Evolutionary conservation across 1,139 yeast genomes (phyloP).

Genomic region (Kurtzmaniella quercitrusa): DNA sequence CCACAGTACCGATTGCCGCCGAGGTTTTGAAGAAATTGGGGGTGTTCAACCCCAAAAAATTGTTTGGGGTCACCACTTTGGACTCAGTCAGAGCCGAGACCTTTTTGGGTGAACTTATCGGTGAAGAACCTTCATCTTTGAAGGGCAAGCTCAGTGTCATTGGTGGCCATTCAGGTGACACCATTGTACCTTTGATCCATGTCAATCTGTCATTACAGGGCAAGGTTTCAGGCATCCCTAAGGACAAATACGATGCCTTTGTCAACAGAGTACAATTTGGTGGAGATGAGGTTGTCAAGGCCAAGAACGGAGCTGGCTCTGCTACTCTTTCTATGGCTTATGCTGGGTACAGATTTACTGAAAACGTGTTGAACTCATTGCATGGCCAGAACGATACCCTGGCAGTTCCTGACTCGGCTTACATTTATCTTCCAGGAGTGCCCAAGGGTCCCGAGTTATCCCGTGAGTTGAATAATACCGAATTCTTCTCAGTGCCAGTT

Average conservation of each 20-base stretch:
- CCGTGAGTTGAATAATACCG: conserved; percentile 71
- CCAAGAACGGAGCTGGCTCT: too few species aligned
- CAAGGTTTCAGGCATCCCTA: conserved; percentile 26
- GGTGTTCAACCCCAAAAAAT: conserved; percentile 85
- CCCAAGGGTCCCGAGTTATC: conserved; percentile 64
- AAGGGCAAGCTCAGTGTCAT: conserved; percentile 65
- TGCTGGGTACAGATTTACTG: conserved; percentile 95
- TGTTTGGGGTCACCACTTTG: conserved; percentile 96
- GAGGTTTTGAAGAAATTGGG: conserved; percentile 86
- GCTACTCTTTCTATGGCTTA: too few species aligned
- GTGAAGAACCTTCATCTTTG: conserved; percentile 20
- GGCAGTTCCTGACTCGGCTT: conserved; percentile 37
- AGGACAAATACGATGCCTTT: conserved; percentile 53
- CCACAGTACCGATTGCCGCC: conserved; percentile 96
- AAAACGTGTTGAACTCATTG: conserved; percentile 65
- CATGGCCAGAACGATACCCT: conserved; percentile 58
- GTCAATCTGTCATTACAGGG: conserved; percentile 3
- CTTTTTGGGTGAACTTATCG: conserved; percentile 45
- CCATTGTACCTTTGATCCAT: conserved; percentile 77
- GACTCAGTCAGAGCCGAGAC: conserved; percentile 93
- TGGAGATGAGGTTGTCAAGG: too few species aligned
- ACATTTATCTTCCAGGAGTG: conserved; percentile 30
- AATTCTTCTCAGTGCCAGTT: conserved; percentile 90
- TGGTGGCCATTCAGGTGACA: conserved; percentile 98
- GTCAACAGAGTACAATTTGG: conserved; percentile 96